Conservation (phyloP, 2,329 filamentous ascomycete genomes). For the Pseudogymnoascus sp. region DNA sequence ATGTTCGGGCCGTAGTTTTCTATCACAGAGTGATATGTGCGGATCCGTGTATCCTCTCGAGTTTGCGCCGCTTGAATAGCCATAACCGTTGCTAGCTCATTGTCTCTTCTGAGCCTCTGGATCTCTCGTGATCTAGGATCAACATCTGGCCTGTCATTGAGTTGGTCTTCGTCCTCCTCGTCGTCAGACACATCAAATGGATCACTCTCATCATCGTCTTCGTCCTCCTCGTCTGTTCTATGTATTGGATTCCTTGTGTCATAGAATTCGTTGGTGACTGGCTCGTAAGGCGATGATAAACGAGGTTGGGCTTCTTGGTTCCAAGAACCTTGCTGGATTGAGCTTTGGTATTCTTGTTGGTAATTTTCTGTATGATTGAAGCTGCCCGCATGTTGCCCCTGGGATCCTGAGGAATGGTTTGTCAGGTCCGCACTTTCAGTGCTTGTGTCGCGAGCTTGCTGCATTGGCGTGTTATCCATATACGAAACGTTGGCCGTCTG, state of each 20-base stretch:
- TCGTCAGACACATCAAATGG: conserved; percentile 48
- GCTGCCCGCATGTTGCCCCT: background rate
- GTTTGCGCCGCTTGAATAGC: conserved; percentile 25
- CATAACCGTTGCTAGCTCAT: conserved; percentile 25
- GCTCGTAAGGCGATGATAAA: background rate
- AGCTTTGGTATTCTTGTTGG: background rate
- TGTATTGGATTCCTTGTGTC: background rate
- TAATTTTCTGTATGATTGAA: background rate
- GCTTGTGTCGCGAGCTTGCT: background rate
- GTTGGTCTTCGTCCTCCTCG: conserved; percentile 44
- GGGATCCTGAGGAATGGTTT: background rate
- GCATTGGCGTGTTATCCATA: background rate
- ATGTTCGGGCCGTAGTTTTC: conserved; percentile 35
- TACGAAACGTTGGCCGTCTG: background rate
- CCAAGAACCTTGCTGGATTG: background rate
- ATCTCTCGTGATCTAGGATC: background rate
- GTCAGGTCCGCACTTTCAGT: background rate
- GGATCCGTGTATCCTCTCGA: conserved; percentile 28
- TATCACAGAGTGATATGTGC: conserved; percentile 39
- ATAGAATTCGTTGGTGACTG: background rate
- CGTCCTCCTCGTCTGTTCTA: background rate
- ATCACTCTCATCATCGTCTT: conserved; percentile 26
- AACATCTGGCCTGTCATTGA: background rate
- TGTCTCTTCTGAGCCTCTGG: conserved; percentile 13
- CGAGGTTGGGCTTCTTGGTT: background rate